Evolutionary conservation across 306 rosid genomes (phyloP).

Genomic region (Inga leiocalycina): DNA sequence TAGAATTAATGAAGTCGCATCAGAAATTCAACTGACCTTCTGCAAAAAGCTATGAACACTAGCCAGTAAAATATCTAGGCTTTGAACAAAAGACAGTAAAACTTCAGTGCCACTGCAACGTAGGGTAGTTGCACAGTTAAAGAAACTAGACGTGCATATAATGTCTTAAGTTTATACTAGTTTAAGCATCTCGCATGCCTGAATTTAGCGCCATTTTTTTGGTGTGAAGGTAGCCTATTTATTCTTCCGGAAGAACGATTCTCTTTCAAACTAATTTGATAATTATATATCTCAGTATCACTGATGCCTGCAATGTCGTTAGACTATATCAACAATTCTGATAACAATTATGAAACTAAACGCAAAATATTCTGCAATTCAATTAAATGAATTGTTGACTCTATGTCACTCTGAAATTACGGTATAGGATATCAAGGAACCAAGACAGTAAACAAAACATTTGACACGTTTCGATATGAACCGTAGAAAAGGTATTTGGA

Average conservation of each 20-base stretch:
- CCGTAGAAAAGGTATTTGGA: neutral
- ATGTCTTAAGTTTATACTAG: conserved; percentile 15
- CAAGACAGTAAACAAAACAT: conserved; percentile 4
- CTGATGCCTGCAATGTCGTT: conserved; percentile 56
- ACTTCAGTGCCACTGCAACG: conserved; percentile 86
- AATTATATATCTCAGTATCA: conserved; percentile 54
- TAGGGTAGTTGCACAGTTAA: conserved; percentile 22
- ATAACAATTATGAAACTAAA: conserved; percentile 2
- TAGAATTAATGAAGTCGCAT: conserved; percentile 25
- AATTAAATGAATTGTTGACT: conserved; percentile 10
- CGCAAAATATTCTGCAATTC: neutral
- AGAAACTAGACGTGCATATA: conserved; percentile 21
- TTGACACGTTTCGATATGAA: conserved; percentile 7
- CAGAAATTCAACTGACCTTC: conserved; percentile 55
- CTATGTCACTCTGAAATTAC: conserved; percentile 4
- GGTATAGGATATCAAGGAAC: conserved; percentile 6
- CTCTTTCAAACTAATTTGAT: conserved; percentile 60
- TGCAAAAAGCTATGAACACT: conserved; percentile 60
- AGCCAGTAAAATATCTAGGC: conserved; percentile 56
- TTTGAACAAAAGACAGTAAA: conserved; percentile 48
- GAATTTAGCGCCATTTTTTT: conserved; percentile 80
- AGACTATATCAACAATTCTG: conserved; percentile 22
- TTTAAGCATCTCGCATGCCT: conserved; percentile 52
- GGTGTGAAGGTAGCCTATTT: conserved; percentile 53
- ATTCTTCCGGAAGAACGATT: conserved; percentile 55